phyloP scores from a whole-genome alignment of 1,139 yeast genomes.

The Keqinozyma sinolaborantium region DNA sequence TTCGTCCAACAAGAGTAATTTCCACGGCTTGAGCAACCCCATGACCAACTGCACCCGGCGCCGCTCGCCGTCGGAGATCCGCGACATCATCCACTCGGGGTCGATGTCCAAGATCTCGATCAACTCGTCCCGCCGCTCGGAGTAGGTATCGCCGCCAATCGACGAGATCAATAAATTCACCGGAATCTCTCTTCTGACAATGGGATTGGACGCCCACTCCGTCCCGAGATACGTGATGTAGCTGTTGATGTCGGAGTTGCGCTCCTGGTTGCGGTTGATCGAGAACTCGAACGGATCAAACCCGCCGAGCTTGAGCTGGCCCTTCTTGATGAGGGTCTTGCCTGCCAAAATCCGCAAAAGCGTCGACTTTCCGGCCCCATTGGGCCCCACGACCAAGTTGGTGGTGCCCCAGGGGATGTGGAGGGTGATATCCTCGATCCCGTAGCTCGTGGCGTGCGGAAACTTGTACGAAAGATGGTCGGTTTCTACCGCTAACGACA shows the following conservation, averaged over 20 bases:
- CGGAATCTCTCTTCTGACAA: conserved; percentile 86
- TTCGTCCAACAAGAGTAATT: conserved; percentile 77
- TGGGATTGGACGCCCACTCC: conserved; percentile 94
- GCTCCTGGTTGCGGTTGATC: conserved; percentile 28
- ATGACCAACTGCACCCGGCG: conserved; percentile 89
- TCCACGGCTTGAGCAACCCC: conserved; percentile 94
- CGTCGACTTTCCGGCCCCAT: conserved; percentile 97
- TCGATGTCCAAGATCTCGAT: conserved; percentile 80
- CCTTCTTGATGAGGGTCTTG: conserved; percentile 76
- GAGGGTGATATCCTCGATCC: conserved; percentile 62
- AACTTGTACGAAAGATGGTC: conserved; percentile 67
- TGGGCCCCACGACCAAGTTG: conserved; percentile 82
- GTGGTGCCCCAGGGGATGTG: conserved; percentile 69
- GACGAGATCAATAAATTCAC: conserved; percentile 75
- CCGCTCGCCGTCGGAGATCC: conserved; percentile 90
- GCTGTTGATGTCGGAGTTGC: conserved; percentile 43
- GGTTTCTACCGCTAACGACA: conserved; percentile 57
- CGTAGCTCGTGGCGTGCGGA: conserved; percentile 58
- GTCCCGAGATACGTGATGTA: conserved; percentile 82
- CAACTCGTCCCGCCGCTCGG: conserved; percentile 73
- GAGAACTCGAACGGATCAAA: conserved; percentile 83
- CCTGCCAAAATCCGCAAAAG: conserved; percentile 83
- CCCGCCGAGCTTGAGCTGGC: conserved; percentile 69
- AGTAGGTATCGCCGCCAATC: conserved; percentile 74
- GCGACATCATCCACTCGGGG: conserved; percentile 87